Evolutionary conservation across 805 yeast species (phyloP), one percentile per base, ranked within the genome.

Genomic region (Yarrowia sp.): DNA sequence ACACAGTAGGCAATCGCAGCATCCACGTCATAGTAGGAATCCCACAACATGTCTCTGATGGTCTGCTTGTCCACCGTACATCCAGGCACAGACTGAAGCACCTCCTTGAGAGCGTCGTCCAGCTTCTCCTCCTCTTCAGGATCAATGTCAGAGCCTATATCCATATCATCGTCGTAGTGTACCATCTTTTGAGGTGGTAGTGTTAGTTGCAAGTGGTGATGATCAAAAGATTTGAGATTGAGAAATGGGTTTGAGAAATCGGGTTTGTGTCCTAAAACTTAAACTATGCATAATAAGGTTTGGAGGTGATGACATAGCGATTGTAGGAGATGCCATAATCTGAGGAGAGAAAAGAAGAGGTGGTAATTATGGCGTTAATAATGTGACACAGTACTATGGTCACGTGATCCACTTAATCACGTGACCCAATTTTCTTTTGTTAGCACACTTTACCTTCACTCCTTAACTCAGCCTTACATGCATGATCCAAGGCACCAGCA

Each of bases 41-140:
- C 67, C 67, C 67, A 63, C 38, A 63, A 32, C 67, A 63, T 63
- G 38, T 63, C 67, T 5, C 16, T 19, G 56, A 63, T 48, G 22
- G 55, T 49, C 38, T 49, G 48, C 7, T 48, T 38, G 46, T 48
- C 67, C 14, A 63, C 67, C 0, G 56, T 40, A 22, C 67, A 63
- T 14, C 67, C 67, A 1, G 67, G 67, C 9, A 63, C 67, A 2
- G 22, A 19, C 46, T 63, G 35, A 5, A 48, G 46, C 11, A 63
- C 67, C 56, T 48, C 55, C 16, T 63, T 63, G 48, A 63, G 56
- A 9, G 67, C 67, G 7, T 48, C 56, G 38, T 63, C 67, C 40
- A 63, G 56, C 67, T 63, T 63, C 45, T 63, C 67, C 38, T 63
- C 67, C 26, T 63, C 67, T 63, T 63, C 67, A 7, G 67, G 67